Evolutionary conservation across 495 filamentous ascomycete genomes (phyloP).

Genomic region (Chaetomium fimeti): DNA sequence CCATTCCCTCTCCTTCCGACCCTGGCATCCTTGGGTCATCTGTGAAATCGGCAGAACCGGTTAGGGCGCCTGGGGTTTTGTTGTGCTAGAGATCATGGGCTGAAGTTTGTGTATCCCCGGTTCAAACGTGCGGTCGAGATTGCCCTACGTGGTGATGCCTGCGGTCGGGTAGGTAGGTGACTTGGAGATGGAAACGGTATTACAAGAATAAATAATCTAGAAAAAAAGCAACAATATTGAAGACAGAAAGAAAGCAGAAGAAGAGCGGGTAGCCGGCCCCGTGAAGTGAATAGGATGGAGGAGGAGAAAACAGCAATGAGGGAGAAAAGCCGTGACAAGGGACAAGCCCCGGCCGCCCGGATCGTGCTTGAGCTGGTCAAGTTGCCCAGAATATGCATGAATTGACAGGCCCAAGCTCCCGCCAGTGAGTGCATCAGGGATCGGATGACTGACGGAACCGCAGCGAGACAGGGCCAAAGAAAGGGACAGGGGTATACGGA

Average conservation of each 20-base stretch:
- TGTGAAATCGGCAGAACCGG: slow-evolving; percentile 20
- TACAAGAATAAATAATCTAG: slow-evolving; percentile 16
- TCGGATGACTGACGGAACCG: slow-evolving; percentile 22
- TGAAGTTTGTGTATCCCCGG: background rate
- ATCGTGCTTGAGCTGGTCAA: slow-evolving; percentile 26
- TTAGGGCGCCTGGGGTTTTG: slow-evolving; percentile 23
- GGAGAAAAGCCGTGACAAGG: slow-evolving; percentile 31
- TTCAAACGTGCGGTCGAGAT: background rate
- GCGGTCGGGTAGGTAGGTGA: background rate
- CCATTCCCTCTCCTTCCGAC: slow-evolving; percentile 34
- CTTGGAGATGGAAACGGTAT: background rate
- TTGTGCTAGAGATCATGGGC: slow-evolving; percentile 19
- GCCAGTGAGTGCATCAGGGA: slow-evolving; percentile 25
- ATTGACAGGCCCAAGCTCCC: slow-evolving; percentile 26
- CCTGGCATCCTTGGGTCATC: slow-evolving; percentile 26
- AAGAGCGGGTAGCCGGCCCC: slow-evolving; percentile 24
- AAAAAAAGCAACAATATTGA: slow-evolving; percentile 3
- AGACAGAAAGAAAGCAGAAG: slow-evolving; percentile 22
- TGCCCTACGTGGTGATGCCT: background rate
- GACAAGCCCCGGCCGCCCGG: slow-evolving; percentile 38
- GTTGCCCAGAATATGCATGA: slow-evolving; percentile 32
- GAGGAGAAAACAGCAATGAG: background rate
- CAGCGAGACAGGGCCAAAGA: slow-evolving; percentile 18
- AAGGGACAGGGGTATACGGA: slow-evolving; percentile 13
- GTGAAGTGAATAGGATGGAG: slow-evolving; percentile 28